A percentile compares a stretch with the other conserved stretches of the same genome.
These are phyloP conservation scores for Meyerozyma carpophila DNA, from an alignment of 1,139 yeast genomes.

Conservation along the genomic window DNA sequence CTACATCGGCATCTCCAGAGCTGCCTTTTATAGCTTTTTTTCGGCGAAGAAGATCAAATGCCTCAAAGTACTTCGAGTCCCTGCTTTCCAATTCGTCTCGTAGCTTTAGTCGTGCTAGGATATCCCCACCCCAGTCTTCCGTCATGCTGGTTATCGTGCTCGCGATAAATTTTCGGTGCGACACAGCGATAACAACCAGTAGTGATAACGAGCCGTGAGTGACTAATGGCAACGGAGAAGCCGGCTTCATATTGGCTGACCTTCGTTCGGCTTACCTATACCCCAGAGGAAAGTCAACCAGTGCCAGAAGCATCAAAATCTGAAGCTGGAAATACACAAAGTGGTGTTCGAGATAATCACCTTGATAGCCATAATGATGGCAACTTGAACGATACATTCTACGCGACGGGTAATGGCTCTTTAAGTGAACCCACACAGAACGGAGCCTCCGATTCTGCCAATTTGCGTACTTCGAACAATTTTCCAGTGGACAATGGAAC, in stretches of 20 bases:
- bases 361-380: no score
- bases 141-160: neutral
- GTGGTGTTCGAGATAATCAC: neutral
- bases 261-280: neutral
- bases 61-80: constrained; percentile 26
- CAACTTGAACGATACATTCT: no score
- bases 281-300: neutral
- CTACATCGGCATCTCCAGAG: constrained; percentile 4
- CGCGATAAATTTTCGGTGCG: neutral
- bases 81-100: constrained; percentile 31
- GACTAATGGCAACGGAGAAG: neutral
- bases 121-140: constrained; percentile 18
- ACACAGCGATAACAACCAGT: neutral
- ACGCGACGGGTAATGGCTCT: no score
- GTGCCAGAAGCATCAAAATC: neutral
- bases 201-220: no score
- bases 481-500: neutral
- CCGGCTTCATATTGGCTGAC: neutral
- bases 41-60: constrained; percentile 26
- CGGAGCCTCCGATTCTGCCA: no score
- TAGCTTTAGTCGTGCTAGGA: constrained; percentile 18
- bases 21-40: constrained; percentile 4
- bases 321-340: neutral
- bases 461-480: neutral
- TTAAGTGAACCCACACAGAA: no score